phyloP scores from a whole-genome alignment of 805 yeast genomes.

The Candida tibetensis region DNA sequence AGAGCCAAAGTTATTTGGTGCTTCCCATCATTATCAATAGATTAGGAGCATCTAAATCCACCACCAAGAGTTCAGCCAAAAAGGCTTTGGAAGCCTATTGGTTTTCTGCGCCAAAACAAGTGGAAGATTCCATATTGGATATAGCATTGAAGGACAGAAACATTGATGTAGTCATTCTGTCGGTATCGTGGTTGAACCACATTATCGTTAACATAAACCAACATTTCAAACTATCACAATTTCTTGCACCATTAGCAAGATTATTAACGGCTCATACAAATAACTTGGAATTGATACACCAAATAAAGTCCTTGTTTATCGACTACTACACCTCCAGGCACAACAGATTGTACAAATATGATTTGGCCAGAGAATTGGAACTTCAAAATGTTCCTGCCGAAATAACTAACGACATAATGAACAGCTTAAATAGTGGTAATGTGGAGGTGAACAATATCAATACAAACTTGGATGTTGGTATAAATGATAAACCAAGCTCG shows the following conservation, averaged over 20 bases:
- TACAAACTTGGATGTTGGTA: too few relatives aligned
- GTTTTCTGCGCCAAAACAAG: constrained; percentile 48
- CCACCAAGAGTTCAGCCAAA: constrained; percentile 43
- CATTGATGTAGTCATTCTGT: constrained; percentile 38
- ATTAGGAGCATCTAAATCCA: constrained; percentile 40
- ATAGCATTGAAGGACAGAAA: constrained; percentile 42
- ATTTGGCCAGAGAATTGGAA: constrained; percentile 42
- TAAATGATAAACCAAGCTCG: neutral
- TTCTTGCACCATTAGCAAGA: constrained; percentile 23
- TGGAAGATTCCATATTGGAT: constrained; percentile 44
- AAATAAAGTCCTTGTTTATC: constrained; percentile 21
- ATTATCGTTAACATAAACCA: constrained; percentile 34
- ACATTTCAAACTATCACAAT: constrained; percentile 28
- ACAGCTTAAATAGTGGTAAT: neutral
- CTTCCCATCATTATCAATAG: constrained; percentile 52
- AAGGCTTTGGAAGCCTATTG: constrained; percentile 54
- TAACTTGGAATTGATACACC: constrained; percentile 6
- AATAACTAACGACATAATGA: constrained; percentile 8
- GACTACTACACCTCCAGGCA: constrained; percentile 28
- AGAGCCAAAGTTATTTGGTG: constrained; percentile 41
- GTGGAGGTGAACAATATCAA: too few relatives aligned
- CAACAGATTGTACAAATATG: constrained; percentile 42
- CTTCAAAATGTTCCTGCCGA: constrained; percentile 23
- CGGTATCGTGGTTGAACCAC: constrained; percentile 44
- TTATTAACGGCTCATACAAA: constrained; percentile 12